Conservation (phyloP, 2,329 filamentous ascomycete genomes). For the Alternaria triticimaculans region DNA sequence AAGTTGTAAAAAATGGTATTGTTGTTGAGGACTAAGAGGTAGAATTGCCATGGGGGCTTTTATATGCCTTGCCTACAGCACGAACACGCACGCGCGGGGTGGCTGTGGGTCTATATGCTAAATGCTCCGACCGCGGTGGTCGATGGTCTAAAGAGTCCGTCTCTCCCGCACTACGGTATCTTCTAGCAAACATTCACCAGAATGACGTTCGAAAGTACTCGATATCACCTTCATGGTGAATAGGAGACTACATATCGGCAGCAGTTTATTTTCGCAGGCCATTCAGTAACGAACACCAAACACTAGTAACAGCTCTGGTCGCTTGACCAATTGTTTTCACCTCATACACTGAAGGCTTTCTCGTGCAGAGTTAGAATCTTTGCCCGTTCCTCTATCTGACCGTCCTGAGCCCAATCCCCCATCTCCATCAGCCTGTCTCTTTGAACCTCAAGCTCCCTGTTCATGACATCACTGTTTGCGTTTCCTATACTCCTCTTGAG, state of each 20-base stretch:
- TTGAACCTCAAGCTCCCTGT: slow-evolving; percentile 36
- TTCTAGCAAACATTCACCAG: no score
- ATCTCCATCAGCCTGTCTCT: slow-evolving; percentile 38
- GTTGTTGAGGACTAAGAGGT: background rate
- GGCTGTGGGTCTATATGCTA: no score
- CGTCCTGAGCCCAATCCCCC: slow-evolving; percentile 31
- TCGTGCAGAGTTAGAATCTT: background rate
- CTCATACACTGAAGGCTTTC: slow-evolving; percentile 9
- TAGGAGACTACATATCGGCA: no score
- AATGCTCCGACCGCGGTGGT: no score
- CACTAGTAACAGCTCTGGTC: no score
- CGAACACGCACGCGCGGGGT: background rate
- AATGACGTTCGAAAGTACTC: no score
- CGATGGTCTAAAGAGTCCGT: no score
- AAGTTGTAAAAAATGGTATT: background rate
- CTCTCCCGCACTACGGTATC: no score
- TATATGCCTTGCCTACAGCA: background rate
- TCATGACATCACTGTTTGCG: slow-evolving; percentile 26
- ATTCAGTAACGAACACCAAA: no score
- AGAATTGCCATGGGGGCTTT: background rate
- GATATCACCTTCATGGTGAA: no score
- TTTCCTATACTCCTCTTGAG: slow-evolving; percentile 30
- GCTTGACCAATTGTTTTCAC: background rate
- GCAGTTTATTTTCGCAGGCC: no score
- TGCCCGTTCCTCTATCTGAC: background rate